A percentile compares a stretch with the other conserved stretches of the same genome.
These are phyloP conservation scores for Hemileccinum impolitum DNA, from an alignment of 768 basidiomycete species.

Conservation along the genomic window DNA sequence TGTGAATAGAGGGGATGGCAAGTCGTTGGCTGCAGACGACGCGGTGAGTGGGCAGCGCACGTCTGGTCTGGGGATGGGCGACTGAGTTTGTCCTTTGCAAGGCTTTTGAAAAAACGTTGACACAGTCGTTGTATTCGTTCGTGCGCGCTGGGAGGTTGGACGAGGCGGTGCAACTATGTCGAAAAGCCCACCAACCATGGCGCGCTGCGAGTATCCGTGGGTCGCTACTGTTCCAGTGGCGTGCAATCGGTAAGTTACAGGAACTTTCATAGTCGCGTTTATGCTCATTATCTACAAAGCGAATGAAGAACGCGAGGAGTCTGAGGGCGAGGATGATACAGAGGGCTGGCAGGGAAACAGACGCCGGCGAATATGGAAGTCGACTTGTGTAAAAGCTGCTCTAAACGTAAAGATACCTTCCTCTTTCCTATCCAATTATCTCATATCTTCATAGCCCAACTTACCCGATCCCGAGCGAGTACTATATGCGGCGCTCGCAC, in stretches of 20 bases:
- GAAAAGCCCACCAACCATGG: conserved; percentile 87
- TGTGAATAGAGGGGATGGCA: conserved; percentile 54
- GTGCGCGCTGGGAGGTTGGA: conserved; percentile 83
- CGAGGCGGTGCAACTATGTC: conserved; percentile 78
- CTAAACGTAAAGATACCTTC: conserved; percentile 49
- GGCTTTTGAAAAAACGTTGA: conserved; percentile 78
- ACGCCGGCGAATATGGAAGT: conserved; percentile 82
- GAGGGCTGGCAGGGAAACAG: conserved; percentile 73
- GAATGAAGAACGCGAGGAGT: conserved; percentile 47
- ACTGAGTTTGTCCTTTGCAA: conserved; percentile 28
- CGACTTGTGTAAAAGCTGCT: conserved; percentile 75
- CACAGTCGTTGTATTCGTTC: conserved; percentile 75
- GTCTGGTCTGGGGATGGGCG: neutral
- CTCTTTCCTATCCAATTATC: neutral
- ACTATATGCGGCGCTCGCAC: conserved; percentile 83
- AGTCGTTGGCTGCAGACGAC: conserved; percentile 70
- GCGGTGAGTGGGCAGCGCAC: conserved; percentile 46
- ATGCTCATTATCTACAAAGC: conserved; percentile 40
- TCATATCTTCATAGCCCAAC: conserved; percentile 38
- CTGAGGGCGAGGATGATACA: conserved; percentile 39
- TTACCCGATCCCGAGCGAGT: conserved; percentile 75
- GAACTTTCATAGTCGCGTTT: neutral
- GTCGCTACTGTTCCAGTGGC: conserved; percentile 74
- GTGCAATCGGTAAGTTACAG: conserved; percentile 55
- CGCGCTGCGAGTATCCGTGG: conserved; percentile 87